A percentile compares a stretch with the other conserved stretches of the same genome.
Conservation (phyloP, 352 stramenopile genomes). For the Pythium dissotocum region DNA sequence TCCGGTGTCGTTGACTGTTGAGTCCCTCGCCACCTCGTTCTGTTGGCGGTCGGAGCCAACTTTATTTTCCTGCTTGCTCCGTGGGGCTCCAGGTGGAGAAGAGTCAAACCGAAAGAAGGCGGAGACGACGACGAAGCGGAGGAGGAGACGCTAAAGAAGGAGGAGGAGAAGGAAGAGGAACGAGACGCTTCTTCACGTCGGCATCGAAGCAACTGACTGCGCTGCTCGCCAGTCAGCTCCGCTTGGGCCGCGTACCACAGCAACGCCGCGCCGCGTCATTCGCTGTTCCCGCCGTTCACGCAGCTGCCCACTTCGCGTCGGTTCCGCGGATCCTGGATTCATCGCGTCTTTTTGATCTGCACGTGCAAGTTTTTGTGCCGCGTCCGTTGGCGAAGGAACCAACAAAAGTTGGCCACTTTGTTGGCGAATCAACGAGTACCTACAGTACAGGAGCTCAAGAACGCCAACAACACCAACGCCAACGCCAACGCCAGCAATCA, state of each 20-base stretch:
- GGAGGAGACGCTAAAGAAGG: conserved; percentile 3
- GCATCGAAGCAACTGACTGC: neutral
- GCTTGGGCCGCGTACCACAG: neutral
- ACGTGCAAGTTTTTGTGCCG: conserved; percentile 4
- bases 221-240: neutral
- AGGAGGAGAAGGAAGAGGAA: conserved; percentile 1
- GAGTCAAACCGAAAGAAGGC: neutral
- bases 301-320: conserved; percentile 6
- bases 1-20: neutral
- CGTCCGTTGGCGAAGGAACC: neutral
- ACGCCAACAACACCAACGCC: neutral
- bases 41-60: neutral
- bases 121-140: neutral
- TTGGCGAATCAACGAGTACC: conserved; percentile 1
- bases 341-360: neutral
- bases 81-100: conserved; percentile 33
- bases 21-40: neutral
- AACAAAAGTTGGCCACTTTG: conserved; percentile 1
- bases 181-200: conserved; percentile 4
- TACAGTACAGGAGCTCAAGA: conserved; percentile 31
- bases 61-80: conserved; percentile 10
- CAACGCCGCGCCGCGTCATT: neutral
- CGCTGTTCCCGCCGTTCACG: neutral
- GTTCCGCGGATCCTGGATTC: conserved; percentile 1
- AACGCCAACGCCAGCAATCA: neutral